phyloP scores from a whole-genome alignment of 768 basidiomycete species.

The Phaeotremella skinneri region DNA sequence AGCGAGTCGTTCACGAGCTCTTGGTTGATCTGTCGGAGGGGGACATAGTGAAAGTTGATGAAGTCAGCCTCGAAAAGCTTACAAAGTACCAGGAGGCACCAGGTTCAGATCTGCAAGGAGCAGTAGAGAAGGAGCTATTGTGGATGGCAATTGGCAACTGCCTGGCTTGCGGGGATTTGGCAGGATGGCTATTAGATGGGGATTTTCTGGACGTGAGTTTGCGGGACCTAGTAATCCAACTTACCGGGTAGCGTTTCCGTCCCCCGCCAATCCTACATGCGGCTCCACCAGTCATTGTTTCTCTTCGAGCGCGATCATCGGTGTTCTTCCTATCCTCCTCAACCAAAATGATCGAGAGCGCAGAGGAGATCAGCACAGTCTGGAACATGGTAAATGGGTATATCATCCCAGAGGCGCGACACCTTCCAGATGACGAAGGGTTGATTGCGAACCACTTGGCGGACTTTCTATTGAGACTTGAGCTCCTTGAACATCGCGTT shows the following conservation, averaged over 20 bases:
- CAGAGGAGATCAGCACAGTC: not conserved
- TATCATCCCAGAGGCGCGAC: conserved; percentile 15
- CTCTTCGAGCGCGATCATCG: conserved; percentile 20
- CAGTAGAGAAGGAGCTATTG: conserved; percentile 36
- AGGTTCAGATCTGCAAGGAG: conserved; percentile 8
- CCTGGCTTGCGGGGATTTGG: conserved; percentile 11
- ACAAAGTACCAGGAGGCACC: conserved; percentile 7
- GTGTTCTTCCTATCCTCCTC: conserved; percentile 13
- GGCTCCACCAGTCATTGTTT: conserved; percentile 30
- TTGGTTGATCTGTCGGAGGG: conserved; percentile 29
- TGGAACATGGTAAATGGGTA: conserved; percentile 6
- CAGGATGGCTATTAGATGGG: conserved; percentile 27
- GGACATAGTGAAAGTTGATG: conserved; percentile 24
- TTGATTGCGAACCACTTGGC: conserved; percentile 1
- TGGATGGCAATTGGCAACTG: conserved; percentile 30
- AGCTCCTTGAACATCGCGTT: conserved; percentile 8
- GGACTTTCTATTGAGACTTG: conserved; percentile 17
- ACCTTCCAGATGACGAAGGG: conserved; percentile 22
- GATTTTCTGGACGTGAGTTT: conserved; percentile 23
- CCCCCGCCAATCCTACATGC: conserved; percentile 41
- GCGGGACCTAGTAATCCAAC: not conserved
- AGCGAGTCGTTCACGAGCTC: conserved; percentile 21
- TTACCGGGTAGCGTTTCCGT: conserved; percentile 21
- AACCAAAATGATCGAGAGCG: conserved; percentile 5
- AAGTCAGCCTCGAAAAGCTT: conserved; percentile 8